A percentile compares a stretch with the other conserved stretches of the same genome.
Conservation (phyloP, 192 early-diverging fungal species). For the Mortierella alpina region DNA sequence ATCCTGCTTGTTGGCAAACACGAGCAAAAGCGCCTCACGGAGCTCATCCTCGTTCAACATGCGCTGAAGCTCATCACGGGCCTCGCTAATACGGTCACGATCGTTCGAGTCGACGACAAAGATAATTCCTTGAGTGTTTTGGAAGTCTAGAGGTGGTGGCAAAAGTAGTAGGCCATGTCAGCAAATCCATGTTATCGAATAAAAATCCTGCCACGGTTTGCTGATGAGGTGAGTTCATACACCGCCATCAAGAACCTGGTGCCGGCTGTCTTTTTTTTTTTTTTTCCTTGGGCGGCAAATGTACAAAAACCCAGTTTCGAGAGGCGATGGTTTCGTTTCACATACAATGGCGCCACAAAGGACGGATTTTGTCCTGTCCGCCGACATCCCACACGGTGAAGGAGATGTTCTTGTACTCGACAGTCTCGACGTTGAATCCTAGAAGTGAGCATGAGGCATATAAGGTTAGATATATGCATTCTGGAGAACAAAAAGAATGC, state of each 20-base stretch:
- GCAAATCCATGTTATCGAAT: too few relatives aligned
- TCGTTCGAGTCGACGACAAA: constrained; percentile 98
- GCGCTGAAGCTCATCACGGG: constrained; percentile 92
- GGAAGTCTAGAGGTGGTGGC: constrained; percentile 76
- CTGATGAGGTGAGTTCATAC: too few relatives aligned
- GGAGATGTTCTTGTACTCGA: constrained; percentile 98
- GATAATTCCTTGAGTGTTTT: constrained; percentile 96
- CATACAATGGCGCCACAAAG: constrained; percentile 97
- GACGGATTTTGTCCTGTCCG: constrained; percentile 98
- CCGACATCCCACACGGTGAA: constrained; percentile 99
- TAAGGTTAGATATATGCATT: background rate
- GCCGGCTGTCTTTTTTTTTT: background rate
- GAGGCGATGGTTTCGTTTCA: constrained; percentile 10
- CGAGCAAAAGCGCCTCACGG: constrained; percentile 87
- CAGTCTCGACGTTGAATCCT: constrained; percentile 99
- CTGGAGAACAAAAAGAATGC: background rate
- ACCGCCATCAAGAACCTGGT: background rate
- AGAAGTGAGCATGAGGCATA: constrained; percentile 3
- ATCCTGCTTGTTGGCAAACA: constrained; percentile 99
- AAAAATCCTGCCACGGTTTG: too few relatives aligned
- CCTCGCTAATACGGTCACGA: constrained; percentile 93
- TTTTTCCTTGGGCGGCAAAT: background rate
- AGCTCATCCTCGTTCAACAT: constrained; percentile 98
- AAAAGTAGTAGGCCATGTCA: background rate
- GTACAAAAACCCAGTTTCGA: background rate